Conservation (phyloP, 75 land plant species). For the Pinus albicaulis region DNA sequence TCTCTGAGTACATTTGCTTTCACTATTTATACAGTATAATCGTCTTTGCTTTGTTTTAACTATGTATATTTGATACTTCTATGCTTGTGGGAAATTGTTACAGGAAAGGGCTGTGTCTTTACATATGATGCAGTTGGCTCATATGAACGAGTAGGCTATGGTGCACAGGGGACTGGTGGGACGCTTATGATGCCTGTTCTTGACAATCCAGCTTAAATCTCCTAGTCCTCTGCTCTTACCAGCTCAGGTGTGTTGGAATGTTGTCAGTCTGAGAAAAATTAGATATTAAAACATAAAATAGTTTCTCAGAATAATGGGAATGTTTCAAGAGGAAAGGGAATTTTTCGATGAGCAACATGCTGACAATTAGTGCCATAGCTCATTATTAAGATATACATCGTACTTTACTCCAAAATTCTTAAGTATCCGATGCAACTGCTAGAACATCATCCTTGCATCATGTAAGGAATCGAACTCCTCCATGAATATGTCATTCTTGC, state of each 20-base stretch:
- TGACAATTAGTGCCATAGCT: too few species aligned
- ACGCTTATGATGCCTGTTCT: conserved; percentile 87
- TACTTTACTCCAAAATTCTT: neutral
- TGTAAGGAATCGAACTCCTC: neutral
- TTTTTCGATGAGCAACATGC: too few species aligned
- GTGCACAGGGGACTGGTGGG: conserved; percentile 82
- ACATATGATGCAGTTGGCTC: conserved; percentile 99
- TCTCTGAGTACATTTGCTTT: neutral
- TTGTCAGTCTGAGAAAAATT: neutral
- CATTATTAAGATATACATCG: neutral
- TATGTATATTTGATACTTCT: neutral
- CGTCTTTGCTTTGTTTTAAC: neutral
- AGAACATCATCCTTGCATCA: too few species aligned
- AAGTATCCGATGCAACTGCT: neutral
- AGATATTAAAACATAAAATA: too few species aligned
- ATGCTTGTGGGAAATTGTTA: neutral
- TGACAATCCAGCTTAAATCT: conserved; percentile 92
- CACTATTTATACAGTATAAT: neutral
- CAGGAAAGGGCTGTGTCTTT: conserved; percentile 97
- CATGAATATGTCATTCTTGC: neutral
- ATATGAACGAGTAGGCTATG: conserved; percentile 91
- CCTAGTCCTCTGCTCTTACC: conserved; percentile 93
- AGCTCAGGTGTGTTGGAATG: conserved; percentile 37
- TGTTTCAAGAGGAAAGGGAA: too few species aligned
- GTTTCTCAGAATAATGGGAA: too few species aligned